Base-by-base conservation (phyloP, 257 asterid genomes). In the Nicotiana tabacum region DNA sequence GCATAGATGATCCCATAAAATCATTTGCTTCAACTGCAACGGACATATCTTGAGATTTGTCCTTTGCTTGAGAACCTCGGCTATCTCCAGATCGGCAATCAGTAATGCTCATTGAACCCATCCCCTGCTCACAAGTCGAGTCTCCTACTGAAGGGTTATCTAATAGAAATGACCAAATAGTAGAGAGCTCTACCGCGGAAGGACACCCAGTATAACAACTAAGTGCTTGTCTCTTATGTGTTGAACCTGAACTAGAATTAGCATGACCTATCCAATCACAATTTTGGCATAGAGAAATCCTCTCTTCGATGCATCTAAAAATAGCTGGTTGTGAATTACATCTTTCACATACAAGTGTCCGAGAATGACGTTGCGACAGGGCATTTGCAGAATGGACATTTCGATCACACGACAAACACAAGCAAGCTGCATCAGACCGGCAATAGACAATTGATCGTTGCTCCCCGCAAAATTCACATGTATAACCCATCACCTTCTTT, bases 341-440 rank as follows among this genome's bases (percentile, higher is more conserved):
- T 86, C 97, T 91, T 78, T 91, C 99, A 21, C 99, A 96, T 51
- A 94, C 67, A 56, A 96, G 93, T 30, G 99, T 93, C 83, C 99
- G 89, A 3, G 90, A 87, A 85, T 96, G 99, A 37, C 99, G 97
- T 16, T 84, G 91, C 11, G 98, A 92, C 58, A 96, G 93, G 77
- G 95, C 89, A 84, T 94, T 96, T 53, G 99, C 99, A 18, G 97
- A 96, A 87, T 96, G 99, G 78, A 96, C 90, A 53, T 85, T 93
- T 8, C 92, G 97, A 72, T 96, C 99, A 77, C 99, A 96, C 62
- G 99, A 92, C 74, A 96, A 85, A 77, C 99, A 96, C 62, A 96
- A 88, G 48, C 94, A 87, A 72, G 99, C 99, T 27, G 91, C 89
- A 86, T 96, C 99, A 2, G 99, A 93, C 39, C 91, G 93, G 78